Base-by-base conservation (phyloP, 176 grass and related monocot genomes). In the Pontederia crassipes region DNA sequence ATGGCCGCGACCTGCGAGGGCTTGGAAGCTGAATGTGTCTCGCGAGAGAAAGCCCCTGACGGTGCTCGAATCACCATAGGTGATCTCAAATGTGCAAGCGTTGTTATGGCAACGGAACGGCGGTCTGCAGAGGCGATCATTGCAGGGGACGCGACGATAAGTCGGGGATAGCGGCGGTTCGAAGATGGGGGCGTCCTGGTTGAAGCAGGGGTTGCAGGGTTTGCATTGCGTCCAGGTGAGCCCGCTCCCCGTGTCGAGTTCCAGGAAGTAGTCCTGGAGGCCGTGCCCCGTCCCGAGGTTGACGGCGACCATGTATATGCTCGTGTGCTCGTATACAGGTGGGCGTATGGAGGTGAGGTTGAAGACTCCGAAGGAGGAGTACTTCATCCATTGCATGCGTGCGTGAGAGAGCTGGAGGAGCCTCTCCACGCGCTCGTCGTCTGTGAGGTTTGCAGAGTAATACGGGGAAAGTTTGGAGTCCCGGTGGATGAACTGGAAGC, bases 201-300 rank as follows among this genome's bases (percentile, higher is more conserved):
- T 6, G 45, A 32, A 17, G 51, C 17, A 57, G 5, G 1, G 0
- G 28, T 8, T 16, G 56, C 58, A 55, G 16, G 71, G 59, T 9
- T 47, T 18, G 68, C 84, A 88, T 11, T 57, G 64, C 0, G 77
- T 5, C 84, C 84, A 94, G 45, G 74, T 29, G 49, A 94, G 84
- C 68, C 88, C 84, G 54, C 89, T 88, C 14, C 84, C 84, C 3
- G 84, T 94, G 73, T 94, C 81, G 45, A 59, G 72, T 40, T 40
- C 32, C 32, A 40, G 32, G 32, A 40, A 40, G 64, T 79, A 72
- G 35, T 69, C 81, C 9, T 82, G 69, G 24, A 80, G 4, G 18
- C 66, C 24, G 1, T 35, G 74, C 11, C 80, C 15, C 8, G 84
- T 80, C 53, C 89, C 89, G 15, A 94, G 12, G 17, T 52, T 52